Percentiles rank a stretch among this genome's conserved stretches.
Evolutionary conservation across 441 rosid species (phyloP).

Genomic region (Arabidopsis hybrid): DNA sequence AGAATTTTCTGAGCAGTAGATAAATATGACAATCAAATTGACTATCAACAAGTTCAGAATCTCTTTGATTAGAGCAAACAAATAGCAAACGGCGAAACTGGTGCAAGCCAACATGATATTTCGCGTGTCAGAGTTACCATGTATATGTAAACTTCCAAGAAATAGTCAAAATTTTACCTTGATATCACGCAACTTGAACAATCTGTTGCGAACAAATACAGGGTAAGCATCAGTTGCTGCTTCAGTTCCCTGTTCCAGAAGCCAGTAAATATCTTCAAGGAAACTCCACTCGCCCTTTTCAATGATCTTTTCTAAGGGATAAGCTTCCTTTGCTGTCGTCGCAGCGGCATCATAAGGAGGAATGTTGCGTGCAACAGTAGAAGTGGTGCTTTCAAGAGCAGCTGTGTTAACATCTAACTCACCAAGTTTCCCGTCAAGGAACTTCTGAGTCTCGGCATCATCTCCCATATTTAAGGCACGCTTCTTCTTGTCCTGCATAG

Average conservation of each 20-base stretch:
- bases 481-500: conserved; percentile 40
- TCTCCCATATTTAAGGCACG: conserved; percentile 30
- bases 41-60: not conserved
- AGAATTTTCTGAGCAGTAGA: not conserved
- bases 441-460: conserved; percentile 27
- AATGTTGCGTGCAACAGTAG: conserved; percentile 49
- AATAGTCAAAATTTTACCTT: conserved; percentile 53
- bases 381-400: conserved; percentile 37
- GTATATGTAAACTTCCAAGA: conserved; percentile 10
- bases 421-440: conserved; percentile 28
- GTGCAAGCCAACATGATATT: conserved; percentile 21
- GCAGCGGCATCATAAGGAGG: conserved; percentile 74
- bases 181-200: conserved; percentile 56
- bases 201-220: conserved; percentile 73
- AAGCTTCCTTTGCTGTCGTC: conserved; percentile 61
- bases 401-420: conserved; percentile 13
- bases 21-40: not conserved
- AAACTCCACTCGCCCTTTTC: conserved; percentile 68
- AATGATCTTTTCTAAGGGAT: conserved; percentile 81
- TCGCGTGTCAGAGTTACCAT: not conserved
- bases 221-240: conserved; percentile 56
- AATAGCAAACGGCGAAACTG: not conserved
- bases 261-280: conserved; percentile 61
- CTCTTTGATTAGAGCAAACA: conserved; percentile 17
- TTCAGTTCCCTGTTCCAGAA: conserved; percentile 45